These are phyloP conservation scores for Calocybe indica DNA, from an alignment of 768 basidiomycete species.

Conservation along the genomic window DNA sequence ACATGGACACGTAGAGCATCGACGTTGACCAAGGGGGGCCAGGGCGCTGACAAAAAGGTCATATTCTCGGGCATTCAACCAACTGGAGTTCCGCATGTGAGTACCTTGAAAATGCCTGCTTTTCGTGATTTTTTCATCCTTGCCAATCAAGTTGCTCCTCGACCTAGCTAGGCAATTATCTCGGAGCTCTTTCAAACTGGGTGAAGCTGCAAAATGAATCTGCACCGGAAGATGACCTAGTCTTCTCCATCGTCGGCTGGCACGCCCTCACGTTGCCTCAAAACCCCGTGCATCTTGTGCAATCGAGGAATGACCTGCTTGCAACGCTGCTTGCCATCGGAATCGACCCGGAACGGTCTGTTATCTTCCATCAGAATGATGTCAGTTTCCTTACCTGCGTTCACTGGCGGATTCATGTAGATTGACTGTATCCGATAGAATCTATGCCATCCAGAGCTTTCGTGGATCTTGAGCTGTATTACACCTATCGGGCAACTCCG, in stretches of 20 bases:
- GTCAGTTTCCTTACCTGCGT: conserved; percentile 34
- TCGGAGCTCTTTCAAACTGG: conserved; percentile 91
- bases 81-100: conserved; percentile 85
- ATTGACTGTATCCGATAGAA: conserved; percentile 45
- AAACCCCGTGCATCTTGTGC: conserved; percentile 56
- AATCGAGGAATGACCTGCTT: conserved; percentile 69
- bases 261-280: conserved; percentile 93
- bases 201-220: conserved; percentile 68
- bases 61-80: conserved; percentile 94
- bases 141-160: not conserved
- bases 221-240: conserved; percentile 49
- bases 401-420: not conserved
- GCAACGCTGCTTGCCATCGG: conserved; percentile 83
- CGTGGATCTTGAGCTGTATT: conserved; percentile 86
- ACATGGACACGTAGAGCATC: no score
- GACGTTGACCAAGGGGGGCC: no score
- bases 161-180: conserved; percentile 82
- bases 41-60: conserved; percentile 23
- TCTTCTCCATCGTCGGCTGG: conserved; percentile 90
- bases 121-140: not conserved
- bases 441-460: conserved; percentile 75
- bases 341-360: conserved; percentile 67
- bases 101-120: conserved; percentile 13
- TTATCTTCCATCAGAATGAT: conserved; percentile 86
- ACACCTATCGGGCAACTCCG: conserved; percentile 78